These are phyloP conservation scores for Komagataella kurtzmanii DNA, from an alignment of 805 yeast species.

Conservation along the genomic window DNA sequence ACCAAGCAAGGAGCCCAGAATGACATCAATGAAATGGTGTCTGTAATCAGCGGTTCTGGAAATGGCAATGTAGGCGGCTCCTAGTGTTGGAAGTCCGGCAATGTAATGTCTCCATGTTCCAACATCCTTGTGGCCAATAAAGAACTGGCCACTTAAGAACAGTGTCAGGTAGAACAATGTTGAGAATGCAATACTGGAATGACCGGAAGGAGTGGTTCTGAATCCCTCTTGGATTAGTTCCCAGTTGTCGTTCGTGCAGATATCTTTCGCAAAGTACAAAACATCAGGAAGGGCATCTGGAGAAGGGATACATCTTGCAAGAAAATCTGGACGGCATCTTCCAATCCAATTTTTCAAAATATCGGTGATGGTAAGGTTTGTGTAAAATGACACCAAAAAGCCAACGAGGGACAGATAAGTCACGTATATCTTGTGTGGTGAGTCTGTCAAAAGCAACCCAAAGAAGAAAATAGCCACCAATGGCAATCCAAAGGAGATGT, in stretches of 20 bases:
- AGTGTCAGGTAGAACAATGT: constrained; percentile 50
- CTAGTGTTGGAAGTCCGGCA: constrained; percentile 39
- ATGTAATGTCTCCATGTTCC: constrained; percentile 55
- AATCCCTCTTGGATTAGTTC: constrained; percentile 49
- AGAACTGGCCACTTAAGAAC: constrained; percentile 59
- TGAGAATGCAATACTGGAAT: constrained; percentile 58
- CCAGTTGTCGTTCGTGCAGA: constrained; percentile 41
- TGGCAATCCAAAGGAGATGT: constrained; percentile 44
- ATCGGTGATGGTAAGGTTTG: constrained; percentile 56
- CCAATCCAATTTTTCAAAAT: constrained; percentile 76
- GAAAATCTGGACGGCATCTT: constrained; percentile 83
- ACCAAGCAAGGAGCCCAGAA: constrained; percentile 65
- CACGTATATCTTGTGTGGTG: constrained; percentile 41
- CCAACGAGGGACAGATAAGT: constrained; percentile 59
- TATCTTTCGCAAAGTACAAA: constrained; percentile 47
- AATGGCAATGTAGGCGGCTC: constrained; percentile 68
- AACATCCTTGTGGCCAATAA: constrained; percentile 19
- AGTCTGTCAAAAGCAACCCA: constrained; percentile 26
- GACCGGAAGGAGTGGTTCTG: constrained; percentile 77
- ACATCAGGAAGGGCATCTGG: constrained; percentile 40
- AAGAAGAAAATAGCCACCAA: constrained; percentile 18
- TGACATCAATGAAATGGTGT: constrained; percentile 82
- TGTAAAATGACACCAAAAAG: constrained; percentile 39
- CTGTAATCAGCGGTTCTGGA: constrained; percentile 87
- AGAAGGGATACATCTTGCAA: constrained; percentile 71